Conservation (phyloP, 208 protist species). For the Trichomonas tenax region DNA sequence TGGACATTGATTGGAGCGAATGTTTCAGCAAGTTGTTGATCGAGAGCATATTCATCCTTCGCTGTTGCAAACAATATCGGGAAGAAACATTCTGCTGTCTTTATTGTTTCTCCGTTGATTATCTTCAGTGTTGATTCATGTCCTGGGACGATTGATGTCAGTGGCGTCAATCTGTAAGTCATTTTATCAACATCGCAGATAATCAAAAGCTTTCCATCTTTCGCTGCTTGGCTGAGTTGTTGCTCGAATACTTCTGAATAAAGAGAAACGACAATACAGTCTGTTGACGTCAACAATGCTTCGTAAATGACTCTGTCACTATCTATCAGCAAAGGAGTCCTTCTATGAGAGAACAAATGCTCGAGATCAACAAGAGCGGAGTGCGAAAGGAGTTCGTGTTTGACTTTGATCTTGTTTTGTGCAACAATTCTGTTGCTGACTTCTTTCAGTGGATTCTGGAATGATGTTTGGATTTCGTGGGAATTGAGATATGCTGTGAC, state of each 20-base stretch:
- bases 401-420: not conserved
- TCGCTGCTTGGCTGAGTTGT: not conserved
- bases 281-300: not conserved
- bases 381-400: not conserved
- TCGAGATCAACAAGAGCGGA: not conserved
- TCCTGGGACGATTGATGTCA: not conserved
- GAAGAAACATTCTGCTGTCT: not conserved
- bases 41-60: not conserved
- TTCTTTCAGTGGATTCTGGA: not conserved
- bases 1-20: not conserved
- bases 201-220: constrained; percentile 4
- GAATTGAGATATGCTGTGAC: not conserved
- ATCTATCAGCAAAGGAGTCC: not conserved
- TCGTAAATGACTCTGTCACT: not conserved
- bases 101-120: not conserved
- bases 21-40: not conserved
- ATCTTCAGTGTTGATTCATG: no score
- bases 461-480: not conserved
- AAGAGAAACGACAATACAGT: not conserved
- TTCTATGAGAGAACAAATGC: not conserved
- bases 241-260: not conserved
- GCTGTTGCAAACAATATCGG: not conserved
- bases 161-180: not conserved
- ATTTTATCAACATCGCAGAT: not conserved
- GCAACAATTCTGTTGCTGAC: not conserved